phyloP scores from a whole-genome alignment of 257 asterid genomes.

The Capsicum pubescens region DNA sequence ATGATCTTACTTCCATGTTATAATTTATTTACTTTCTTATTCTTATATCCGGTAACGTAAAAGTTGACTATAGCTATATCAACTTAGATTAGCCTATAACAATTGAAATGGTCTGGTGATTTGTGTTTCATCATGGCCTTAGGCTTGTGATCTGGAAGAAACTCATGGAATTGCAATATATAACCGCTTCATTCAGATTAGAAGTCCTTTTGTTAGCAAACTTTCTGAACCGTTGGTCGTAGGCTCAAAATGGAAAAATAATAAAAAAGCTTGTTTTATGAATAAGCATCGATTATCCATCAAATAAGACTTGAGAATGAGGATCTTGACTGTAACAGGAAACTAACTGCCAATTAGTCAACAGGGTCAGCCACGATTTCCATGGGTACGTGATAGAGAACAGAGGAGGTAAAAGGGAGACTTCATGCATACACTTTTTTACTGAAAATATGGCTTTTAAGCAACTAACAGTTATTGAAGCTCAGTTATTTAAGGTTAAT shows the following conservation, averaged over 20 bases:
- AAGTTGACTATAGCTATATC: background rate
- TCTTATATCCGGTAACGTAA: background rate
- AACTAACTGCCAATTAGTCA: background rate
- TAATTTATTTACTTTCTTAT: conserved; percentile 4
- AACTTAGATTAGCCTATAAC: background rate
- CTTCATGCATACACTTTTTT: background rate
- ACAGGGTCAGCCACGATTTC: background rate
- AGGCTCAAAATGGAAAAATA: background rate
- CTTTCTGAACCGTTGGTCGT: background rate
- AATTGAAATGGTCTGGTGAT: background rate
- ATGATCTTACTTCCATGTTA: conserved; percentile 17
- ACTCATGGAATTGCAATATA: background rate
- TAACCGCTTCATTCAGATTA: background rate
- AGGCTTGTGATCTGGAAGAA: background rate
- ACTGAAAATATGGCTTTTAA: background rate
- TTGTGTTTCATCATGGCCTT: background rate
- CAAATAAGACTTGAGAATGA: background rate
- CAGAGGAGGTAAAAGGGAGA: background rate
- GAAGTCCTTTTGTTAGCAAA: background rate
- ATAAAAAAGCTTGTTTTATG: background rate
- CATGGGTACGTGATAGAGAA: background rate
- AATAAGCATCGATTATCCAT: background rate
- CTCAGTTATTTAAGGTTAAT: background rate
- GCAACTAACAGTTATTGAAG: background rate
- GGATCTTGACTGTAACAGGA: background rate